phyloP scores from a whole-genome alignment of 495 filamentous ascomycete genomes.

The Haplographium delicatum region DNA sequence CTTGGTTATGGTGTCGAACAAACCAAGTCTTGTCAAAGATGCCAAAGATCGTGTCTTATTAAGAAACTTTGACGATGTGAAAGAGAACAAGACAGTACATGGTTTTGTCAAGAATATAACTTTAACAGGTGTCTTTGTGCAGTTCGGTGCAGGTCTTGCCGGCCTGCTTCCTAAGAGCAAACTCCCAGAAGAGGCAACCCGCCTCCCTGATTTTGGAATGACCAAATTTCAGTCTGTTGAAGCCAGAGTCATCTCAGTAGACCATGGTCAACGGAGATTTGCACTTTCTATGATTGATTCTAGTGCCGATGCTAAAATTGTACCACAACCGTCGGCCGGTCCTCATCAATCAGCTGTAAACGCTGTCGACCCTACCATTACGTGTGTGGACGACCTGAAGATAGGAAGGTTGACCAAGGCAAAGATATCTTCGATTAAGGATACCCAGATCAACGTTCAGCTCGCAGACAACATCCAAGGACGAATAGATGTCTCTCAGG shows the following conservation, averaged over 20 bases:
- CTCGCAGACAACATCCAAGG: conserved; percentile 88
- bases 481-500: conserved; percentile 81
- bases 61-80: conserved; percentile 59
- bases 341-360: conserved; percentile 48
- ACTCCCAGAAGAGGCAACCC: conserved; percentile 58
- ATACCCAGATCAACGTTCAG: conserved; percentile 85
- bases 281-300: conserved; percentile 50
- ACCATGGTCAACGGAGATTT: conserved; percentile 52
- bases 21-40: conserved; percentile 74
- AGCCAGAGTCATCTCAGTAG: conserved; percentile 63
- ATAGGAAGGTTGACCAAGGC: conserved; percentile 77
- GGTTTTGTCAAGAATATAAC: conserved; percentile 87
- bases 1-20: conserved; percentile 69
- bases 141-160: conserved; percentile 71
- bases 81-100: conserved; percentile 58
- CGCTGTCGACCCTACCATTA: conserved; percentile 62
- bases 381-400: conserved; percentile 60
- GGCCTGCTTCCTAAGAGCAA: conserved; percentile 74
- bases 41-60: conserved; percentile 61
- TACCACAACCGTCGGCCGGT: conserved; percentile 13
- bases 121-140: conserved; percentile 69
- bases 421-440: conserved; percentile 71
- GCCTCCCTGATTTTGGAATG: conserved; percentile 70
- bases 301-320: conserved; percentile 30
- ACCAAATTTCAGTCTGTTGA: conserved; percentile 64